phyloP scores from a whole-genome alignment of 805 yeast species.

The Saturnispora sekii region DNA sequence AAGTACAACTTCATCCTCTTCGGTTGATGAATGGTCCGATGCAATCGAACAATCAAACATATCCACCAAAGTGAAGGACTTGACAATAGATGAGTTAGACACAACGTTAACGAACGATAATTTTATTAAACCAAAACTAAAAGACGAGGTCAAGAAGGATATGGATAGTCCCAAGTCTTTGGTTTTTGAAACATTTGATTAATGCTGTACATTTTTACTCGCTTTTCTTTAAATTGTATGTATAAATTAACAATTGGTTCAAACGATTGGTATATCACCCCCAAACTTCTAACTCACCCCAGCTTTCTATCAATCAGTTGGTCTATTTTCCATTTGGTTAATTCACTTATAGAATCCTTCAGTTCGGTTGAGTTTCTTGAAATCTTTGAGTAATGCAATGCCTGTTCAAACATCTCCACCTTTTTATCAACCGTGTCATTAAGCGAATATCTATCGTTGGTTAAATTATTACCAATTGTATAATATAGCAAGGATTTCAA shows the following conservation, averaged over 20 bases:
- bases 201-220: neutral
- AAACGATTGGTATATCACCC: too few species aligned
- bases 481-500: constrained; percentile 20
- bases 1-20: constrained; percentile 1
- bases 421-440: constrained; percentile 14
- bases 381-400: constrained; percentile 14
- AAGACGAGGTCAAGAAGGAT: neutral
- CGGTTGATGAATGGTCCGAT: constrained; percentile 1
- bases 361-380: neutral
- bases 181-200: constrained; percentile 4
- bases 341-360: constrained; percentile 11
- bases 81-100: neutral
- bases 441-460: constrained; percentile 10
- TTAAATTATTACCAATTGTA: constrained; percentile 13
- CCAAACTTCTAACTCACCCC: too few species aligned
- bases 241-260: neutral
- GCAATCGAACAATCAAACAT: neutral
- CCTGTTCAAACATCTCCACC: constrained; percentile 15
- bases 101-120: neutral
- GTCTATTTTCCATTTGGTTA: constrained; percentile 9
- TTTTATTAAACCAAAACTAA: neutral
- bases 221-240: neutral
- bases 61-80: neutral
- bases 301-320: too few species aligned
- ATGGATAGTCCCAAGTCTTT: constrained; percentile 6